phyloP scores from a whole-genome alignment of 352 stramenopile species.

The Phytophthora crassamura region DNA sequence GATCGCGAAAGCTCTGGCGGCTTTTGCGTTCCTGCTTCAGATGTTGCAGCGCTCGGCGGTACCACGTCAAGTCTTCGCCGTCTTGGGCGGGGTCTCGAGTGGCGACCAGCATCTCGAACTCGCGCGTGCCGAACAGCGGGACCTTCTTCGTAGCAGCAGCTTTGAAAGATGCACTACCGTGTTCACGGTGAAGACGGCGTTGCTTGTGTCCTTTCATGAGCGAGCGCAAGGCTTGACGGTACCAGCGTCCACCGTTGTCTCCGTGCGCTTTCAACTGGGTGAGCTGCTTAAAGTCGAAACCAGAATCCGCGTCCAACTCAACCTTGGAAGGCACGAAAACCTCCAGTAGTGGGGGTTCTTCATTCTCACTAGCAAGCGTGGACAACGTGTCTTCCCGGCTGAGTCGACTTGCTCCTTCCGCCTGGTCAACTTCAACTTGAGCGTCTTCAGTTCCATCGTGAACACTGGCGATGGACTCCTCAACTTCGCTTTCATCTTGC shows the following conservation, averaged over 20 bases:
- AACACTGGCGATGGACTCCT: not conserved
- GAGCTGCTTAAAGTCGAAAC: constrained; percentile 49
- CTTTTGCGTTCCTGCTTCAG: constrained; percentile 45
- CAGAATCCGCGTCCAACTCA: not conserved
- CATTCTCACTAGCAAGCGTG: not conserved
- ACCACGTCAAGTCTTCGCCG: constrained; percentile 32
- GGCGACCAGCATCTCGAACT: constrained; percentile 38
- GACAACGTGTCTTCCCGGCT: not conserved
- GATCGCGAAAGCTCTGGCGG: constrained; percentile 16
- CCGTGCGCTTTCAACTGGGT: constrained; percentile 29
- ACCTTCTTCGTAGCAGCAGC: constrained; percentile 3
- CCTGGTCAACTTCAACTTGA: not conserved
- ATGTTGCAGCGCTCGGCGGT: constrained; percentile 38
- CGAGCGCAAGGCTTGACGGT: constrained; percentile 43
- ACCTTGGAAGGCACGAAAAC: not conserved
- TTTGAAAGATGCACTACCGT: not conserved
- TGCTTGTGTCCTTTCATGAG: constrained; percentile 50
- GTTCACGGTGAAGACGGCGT: constrained; percentile 11
- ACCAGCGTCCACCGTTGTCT: constrained; percentile 36
- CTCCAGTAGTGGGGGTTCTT: constrained; percentile 3
- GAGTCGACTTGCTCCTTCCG: not conserved
- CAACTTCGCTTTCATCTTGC: not conserved
- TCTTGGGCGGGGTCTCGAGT: constrained; percentile 29
- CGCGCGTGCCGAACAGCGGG: constrained; percentile 8
- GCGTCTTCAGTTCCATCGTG: not conserved